These are phyloP conservation scores for Curvularia lunata DNA, from an alignment of 2,329 filamentous ascomycete genomes.

Conservation along the genomic window DNA sequence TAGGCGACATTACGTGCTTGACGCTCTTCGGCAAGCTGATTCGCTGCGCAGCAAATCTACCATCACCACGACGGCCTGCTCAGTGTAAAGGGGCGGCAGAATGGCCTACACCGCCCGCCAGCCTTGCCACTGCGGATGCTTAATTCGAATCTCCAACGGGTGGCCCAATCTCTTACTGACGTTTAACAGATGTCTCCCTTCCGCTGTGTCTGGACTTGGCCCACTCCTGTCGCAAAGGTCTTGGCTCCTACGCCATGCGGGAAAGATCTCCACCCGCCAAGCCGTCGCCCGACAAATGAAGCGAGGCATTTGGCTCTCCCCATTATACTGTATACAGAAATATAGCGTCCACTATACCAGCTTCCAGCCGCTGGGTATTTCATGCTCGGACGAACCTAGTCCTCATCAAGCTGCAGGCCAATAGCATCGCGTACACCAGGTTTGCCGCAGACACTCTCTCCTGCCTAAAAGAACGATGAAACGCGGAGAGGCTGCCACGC, in stretches of 20 bases:
- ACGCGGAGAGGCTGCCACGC: not conserved
- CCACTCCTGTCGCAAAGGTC: not conserved
- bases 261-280: not conserved
- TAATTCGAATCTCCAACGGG: not conserved
- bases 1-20: not conserved
- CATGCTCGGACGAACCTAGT: not conserved
- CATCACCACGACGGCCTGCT: not conserved
- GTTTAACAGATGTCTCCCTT: not conserved
- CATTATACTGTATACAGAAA: not conserved
- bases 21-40: not conserved
- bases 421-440: not conserved
- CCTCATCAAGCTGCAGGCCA: not conserved
- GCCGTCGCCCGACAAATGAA: not conserved
- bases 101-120: not conserved
- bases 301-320: not conserved
- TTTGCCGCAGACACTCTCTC: not conserved
- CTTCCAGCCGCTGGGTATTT: not conserved
- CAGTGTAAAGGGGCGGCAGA: not conserved
- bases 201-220: not conserved
- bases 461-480: not conserved
- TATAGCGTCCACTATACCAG: not conserved
- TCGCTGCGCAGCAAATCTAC: not conserved
- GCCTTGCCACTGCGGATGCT: conserved; percentile 1
- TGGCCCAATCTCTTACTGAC: not conserved
- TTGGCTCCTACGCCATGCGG: not conserved